A percentile compares a stretch with the other conserved stretches of the same genome.
These are phyloP conservation scores for Aspergillus quadrilineatus DNA, from an alignment of 2,329 filamentous ascomycete genomes.

Conservation along the genomic window DNA sequence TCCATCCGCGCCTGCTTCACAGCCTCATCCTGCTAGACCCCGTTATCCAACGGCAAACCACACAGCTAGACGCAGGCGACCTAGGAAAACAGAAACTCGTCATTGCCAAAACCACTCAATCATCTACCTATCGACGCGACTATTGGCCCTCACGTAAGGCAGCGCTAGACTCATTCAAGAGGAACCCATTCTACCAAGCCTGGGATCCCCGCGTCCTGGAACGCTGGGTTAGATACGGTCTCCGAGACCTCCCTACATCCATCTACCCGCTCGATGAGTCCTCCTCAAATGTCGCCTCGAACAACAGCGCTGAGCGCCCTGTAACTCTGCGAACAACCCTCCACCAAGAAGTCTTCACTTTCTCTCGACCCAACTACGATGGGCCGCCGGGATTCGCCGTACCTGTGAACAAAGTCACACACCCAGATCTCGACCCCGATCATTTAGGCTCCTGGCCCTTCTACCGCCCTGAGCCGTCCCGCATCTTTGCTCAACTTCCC, in stretches of 20 bases:
- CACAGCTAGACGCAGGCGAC: slow-evolving; percentile 32
- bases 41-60: slow-evolving; percentile 62
- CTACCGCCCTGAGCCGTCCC: slow-evolving; percentile 44
- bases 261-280: slow-evolving; percentile 32
- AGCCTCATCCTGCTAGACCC: slow-evolving; percentile 80
- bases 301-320: slow-evolving; percentile 35
- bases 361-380: slow-evolving; percentile 53
- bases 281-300: background rate
- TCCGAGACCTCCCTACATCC: slow-evolving; percentile 71
- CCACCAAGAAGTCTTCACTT: slow-evolving; percentile 73
- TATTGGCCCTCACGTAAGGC: slow-evolving; percentile 73
- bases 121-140: slow-evolving; percentile 73
- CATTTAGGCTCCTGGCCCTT: slow-evolving; percentile 38
- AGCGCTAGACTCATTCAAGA: slow-evolving; percentile 66
- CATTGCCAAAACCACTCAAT: slow-evolving; percentile 42
- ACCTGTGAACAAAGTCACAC: slow-evolving; percentile 43
- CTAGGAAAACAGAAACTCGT: slow-evolving; percentile 23
- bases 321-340: slow-evolving; percentile 76
- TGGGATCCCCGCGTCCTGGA: slow-evolving; percentile 84
- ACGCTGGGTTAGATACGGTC: slow-evolving; percentile 68
- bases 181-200: slow-evolving; percentile 71
- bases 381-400: slow-evolving; percentile 53
- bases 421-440: slow-evolving; percentile 45
- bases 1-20: slow-evolving; percentile 78
- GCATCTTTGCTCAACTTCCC: slow-evolving; percentile 41